Conservation (phyloP, 2,329 filamentous ascomycete species). For the Fusarium hostae region DNA sequence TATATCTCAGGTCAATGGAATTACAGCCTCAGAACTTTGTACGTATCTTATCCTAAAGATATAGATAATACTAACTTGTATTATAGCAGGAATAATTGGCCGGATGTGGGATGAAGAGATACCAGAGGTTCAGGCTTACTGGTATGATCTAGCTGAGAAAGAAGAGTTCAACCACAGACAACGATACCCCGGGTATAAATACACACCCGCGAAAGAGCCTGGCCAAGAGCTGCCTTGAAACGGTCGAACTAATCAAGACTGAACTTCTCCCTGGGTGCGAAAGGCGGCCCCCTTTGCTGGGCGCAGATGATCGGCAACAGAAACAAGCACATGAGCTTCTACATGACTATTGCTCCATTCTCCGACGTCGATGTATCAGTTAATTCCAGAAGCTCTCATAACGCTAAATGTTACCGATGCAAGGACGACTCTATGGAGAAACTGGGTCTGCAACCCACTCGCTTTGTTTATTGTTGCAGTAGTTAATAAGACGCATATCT, state of each 20-base stretch:
- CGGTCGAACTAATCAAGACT: neutral
- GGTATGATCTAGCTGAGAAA: conserved; percentile 35
- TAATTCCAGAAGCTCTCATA: neutral
- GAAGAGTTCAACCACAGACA: conserved; percentile 45
- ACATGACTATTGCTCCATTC: neutral
- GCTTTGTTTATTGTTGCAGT: neutral
- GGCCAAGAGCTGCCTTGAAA: neutral
- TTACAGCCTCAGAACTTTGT: conserved; percentile 49
- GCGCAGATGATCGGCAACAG: neutral
- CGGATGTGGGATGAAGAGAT: conserved; percentile 46
- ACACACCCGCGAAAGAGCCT: neutral
- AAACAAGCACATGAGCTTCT: neutral
- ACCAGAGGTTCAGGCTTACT: conserved; percentile 37
- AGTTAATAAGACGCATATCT: neutral
- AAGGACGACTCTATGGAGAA: neutral
- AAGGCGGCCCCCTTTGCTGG: neutral
- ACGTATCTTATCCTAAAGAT: conserved; percentile 17
- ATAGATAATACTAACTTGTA: neutral
- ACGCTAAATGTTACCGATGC: neutral
- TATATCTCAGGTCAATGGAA: conserved; percentile 33
- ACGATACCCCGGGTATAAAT: conserved; percentile 43
- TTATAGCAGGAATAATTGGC: conserved; percentile 44
- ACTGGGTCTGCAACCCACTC: neutral
- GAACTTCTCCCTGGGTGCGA: neutral
- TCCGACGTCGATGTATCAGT: neutral